A percentile compares a stretch with the other conserved stretches of the same genome.
These are phyloP conservation scores for Oldenlandia corymbosa DNA, from an alignment of 257 asterid species.

Conservation along the genomic window DNA sequence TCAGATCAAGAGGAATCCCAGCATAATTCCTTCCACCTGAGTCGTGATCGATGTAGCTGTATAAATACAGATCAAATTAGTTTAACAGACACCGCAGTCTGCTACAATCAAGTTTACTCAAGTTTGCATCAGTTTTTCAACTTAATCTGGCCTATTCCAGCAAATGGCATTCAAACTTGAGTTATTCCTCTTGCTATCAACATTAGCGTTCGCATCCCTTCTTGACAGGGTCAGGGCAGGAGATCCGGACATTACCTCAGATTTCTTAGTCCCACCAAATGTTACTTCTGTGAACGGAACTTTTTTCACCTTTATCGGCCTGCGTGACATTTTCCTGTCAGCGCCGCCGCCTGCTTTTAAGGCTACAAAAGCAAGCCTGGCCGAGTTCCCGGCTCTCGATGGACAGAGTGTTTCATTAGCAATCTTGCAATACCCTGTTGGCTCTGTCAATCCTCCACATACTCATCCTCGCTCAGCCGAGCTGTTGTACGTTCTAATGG, in stretches of 20 bases:
- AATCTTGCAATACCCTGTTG: conserved; percentile 24
- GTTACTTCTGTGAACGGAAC: conserved; percentile 19
- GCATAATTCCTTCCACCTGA: not conserved
- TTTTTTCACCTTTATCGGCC: conserved; percentile 28
- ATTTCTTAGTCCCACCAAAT: conserved; percentile 32
- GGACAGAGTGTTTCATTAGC: conserved; percentile 42
- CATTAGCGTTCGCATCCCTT: conserved; percentile 7
- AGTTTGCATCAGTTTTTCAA: not conserved
- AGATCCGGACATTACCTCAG: conserved; percentile 39
- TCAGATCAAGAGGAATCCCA: not conserved
- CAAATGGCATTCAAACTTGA: conserved; percentile 13
- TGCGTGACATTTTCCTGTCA: not conserved
- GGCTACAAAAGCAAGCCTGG: conserved; percentile 29
- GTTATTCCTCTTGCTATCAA: not conserved
- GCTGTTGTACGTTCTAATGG: conserved; percentile 33
- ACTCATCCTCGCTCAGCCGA: conserved; percentile 49
- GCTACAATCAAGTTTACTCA: not conserved
- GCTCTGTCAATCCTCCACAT: conserved; percentile 43
- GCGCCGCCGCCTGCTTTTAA: conserved; percentile 10
- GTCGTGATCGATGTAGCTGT: not conserved
- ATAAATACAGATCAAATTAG: conserved; percentile 2
- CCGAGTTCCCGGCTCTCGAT: conserved; percentile 33
- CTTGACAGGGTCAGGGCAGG: conserved; percentile 10
- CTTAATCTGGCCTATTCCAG: not conserved
- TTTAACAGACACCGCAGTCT: not conserved